Conservation (phyloP, 1,284 basidiomycete species). For the Cystodermella granulosa region DNA sequence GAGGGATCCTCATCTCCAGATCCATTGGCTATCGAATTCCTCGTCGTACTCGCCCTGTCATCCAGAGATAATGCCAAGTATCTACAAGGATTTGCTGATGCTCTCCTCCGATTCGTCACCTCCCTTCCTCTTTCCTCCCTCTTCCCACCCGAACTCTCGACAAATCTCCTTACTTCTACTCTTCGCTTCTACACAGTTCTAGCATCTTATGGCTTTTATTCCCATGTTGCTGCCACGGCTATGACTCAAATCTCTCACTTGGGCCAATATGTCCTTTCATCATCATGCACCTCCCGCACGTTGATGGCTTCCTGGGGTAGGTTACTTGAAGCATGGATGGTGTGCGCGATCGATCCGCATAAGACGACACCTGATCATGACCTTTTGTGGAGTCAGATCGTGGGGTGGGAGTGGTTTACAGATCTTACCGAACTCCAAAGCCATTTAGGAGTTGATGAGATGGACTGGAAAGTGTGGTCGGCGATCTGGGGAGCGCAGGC, state of each 20-base stretch:
- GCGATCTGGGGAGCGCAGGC: conserved; percentile 55
- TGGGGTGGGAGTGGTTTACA: conserved; percentile 68
- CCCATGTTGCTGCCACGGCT: conserved; percentile 61
- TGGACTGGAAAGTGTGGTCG: conserved; percentile 39
- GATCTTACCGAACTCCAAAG: conserved; percentile 47
- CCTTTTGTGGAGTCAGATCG: conserved; percentile 83
- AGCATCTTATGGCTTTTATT: conserved; percentile 74
- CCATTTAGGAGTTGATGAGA: conserved; percentile 24
- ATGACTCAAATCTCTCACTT: conserved; percentile 50
- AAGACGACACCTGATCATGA: conserved; percentile 81
- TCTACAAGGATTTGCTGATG: conserved; percentile 55
- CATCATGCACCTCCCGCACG: conserved; percentile 31
- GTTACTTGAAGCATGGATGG: conserved; percentile 68
- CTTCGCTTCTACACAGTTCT: conserved; percentile 65
- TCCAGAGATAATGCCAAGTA: conserved; percentile 64
- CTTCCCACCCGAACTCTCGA: conserved; percentile 43
- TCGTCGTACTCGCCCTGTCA: conserved; percentile 58
- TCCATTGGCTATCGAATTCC: conserved; percentile 54
- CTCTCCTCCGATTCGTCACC: conserved; percentile 73
- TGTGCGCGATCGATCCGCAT: conserved; percentile 86
- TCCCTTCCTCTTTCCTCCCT: conserved; percentile 53
- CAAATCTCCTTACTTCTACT: conserved; percentile 51
- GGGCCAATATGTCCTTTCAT: conserved; percentile 42
- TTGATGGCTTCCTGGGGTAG: conserved; percentile 49
- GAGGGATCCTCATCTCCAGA: conserved; percentile 40